These are phyloP conservation scores for Aureobasidium vineae DNA, from an alignment of 2,329 filamentous ascomycete genomes.

Conservation along the genomic window DNA sequence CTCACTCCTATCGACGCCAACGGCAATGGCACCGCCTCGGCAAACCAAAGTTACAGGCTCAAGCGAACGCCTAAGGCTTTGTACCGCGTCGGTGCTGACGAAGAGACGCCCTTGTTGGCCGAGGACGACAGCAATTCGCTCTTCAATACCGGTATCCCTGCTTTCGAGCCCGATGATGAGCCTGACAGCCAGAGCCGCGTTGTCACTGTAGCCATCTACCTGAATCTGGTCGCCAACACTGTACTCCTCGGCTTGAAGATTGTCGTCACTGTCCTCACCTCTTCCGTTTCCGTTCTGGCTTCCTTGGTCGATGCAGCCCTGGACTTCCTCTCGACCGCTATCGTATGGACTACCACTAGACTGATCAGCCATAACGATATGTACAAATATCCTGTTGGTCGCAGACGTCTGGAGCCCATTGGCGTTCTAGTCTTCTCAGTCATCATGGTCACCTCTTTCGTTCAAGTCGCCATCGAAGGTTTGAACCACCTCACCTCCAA, in stretches of 20 bases:
- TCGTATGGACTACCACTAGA: slow-evolving; percentile 74
- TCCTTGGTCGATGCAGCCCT: slow-evolving; percentile 75
- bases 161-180: slow-evolving; percentile 66
- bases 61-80: slow-evolving; percentile 83
- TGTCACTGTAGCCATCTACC: slow-evolving; percentile 82
- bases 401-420: slow-evolving; percentile 72
- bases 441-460: slow-evolving; percentile 83
- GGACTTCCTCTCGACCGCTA: slow-evolving; percentile 77
- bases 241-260: slow-evolving; percentile 74
- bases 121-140: slow-evolving; percentile 47
- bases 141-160: slow-evolving; percentile 54
- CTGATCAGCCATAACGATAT: slow-evolving; percentile 72
- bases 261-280: slow-evolving; percentile 71
- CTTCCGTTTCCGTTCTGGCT: slow-evolving; percentile 76
- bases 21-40: slow-evolving; percentile 28
- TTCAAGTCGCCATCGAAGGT: slow-evolving; percentile 72
- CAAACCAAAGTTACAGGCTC: slow-evolving; percentile 48
- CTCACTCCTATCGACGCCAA: slow-evolving; percentile 20
- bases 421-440: slow-evolving; percentile 79
- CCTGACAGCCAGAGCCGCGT: slow-evolving; percentile 71
- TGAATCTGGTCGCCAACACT: slow-evolving; percentile 78
- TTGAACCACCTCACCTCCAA: slow-evolving; percentile 59
- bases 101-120: slow-evolving; percentile 64
- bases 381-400: slow-evolving; percentile 74
- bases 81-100: slow-evolving; percentile 65